Base-by-base conservation (phyloP, 169 alveolate species). In the Eimeria maxima region DNA sequence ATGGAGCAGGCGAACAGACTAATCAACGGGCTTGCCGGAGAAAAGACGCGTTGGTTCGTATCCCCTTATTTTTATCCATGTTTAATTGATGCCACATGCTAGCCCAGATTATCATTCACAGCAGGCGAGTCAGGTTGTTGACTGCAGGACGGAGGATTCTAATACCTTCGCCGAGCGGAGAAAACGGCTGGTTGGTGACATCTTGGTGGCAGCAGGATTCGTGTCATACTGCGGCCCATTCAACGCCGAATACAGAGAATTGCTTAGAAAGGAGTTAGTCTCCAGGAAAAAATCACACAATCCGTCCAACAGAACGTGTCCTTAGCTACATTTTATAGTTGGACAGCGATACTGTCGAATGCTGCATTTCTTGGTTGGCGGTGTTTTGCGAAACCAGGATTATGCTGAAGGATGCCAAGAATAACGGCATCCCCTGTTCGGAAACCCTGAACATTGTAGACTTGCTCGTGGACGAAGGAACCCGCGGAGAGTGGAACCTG, bases 141-240 rank as follows among this genome's bases (percentile, higher is more conserved):
- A 1, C 6, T 76, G 47, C 74, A 93, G 96, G 96, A 98, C 99
- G 20, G 98, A 98, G 93, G 99, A 99, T 95, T 98, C 99, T 33
- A 98, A 98, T 93, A 98, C 98, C 74, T 98, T 98, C 96, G 99
- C 99, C 47, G 99, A 98, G 95, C 96, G 98, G 65, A 98, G 98
- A 84, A 97, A 98, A 94, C 97, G 97, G 97, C 98, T 99, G 27
- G 98, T 98, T 78, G 99, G 99, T 89, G 99, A 99, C 97, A 99
- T 98, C 53, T 98, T 99, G 65, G 97, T 98, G 50, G 98, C 99
- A 27, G 97, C 99, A 45, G 99, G 99, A 45, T 98, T 99, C 97
- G 98, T 98, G 60, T 97, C 99, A 45, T 99, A 98, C 96, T 99
- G 99, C 95, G 99, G 99, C 55, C 99, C 99, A 95, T 99, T 99